Evolutionary conservation across 495 filamentous ascomycete genomes (phyloP), one percentile per base, ranked within the genome.

Genomic region (Aspergillus sparsus): DNA sequence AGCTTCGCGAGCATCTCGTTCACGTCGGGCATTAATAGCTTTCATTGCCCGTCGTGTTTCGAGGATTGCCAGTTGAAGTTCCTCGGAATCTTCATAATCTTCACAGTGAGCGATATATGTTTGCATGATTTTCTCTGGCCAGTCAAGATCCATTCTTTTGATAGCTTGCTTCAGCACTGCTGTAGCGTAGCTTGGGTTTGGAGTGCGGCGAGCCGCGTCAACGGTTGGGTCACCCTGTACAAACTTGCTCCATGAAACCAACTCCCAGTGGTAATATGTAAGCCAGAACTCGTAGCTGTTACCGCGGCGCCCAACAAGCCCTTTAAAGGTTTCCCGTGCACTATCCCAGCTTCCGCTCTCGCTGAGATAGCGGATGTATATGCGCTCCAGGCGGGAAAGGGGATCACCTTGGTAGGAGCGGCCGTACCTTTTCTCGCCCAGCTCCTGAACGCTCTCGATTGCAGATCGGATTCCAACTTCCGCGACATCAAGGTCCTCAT

Each of bases 231-330:
- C 80, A 47, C 69, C 75, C 58, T 82, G 78, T 5, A 80, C 77
- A 51, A 82, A 79, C 60, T 81, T 85, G 61, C 78, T 77, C 86
- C 86, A 88, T 5, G 81, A 76, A 51, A 87, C 81, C 79, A 97
- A 85, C 71, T 96, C 94, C 91, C 91, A 98, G 42, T 85, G 73
- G 71, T 96, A 97, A 70, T 89, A 97, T 39, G 86, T 83, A 34
- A 92, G 82, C 94, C 94, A 98, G 66, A 97, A 97, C 65, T 96
- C 90, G 65, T 90, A 90, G 66, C 87, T 91, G 62, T 89, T 81
- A 16, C 85, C 87, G 37, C 89, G 85, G 12, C 85, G 79, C 18
- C 80, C 67, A 3, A 88, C 81, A 39, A 98, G 79, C 10, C 82
- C 80, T 62, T 85, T 85, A 86, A 90, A 98, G 12, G 88, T 84